Conservation (phyloP, 192 early-diverging fungal species). For the Gigaspora rosea region DNA sequence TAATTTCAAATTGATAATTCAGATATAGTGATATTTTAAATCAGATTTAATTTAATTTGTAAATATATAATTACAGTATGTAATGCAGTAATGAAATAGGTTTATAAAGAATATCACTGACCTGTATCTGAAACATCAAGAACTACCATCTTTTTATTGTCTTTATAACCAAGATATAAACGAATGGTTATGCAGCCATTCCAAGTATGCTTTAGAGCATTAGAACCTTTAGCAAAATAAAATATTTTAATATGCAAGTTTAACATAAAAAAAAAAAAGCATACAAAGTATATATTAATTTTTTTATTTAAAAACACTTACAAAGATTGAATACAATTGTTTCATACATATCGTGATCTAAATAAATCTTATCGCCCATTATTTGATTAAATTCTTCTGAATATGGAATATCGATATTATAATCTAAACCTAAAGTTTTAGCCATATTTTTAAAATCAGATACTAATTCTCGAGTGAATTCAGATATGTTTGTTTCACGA, state of each 20-base stretch:
- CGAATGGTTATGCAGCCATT: slow-evolving; percentile 49
- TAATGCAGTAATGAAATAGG: too few relatives aligned
- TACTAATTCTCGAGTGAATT: slow-evolving; percentile 51
- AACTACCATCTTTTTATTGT: slow-evolving; percentile 12
- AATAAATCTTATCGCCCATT: too few relatives aligned
- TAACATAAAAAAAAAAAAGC: neutral
- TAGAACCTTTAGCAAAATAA: slow-evolving; percentile 31
- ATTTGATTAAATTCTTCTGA: too few relatives aligned
- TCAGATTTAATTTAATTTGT: too few relatives aligned
- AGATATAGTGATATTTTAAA: too few relatives aligned
- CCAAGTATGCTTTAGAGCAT: slow-evolving; percentile 53
- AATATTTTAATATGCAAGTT: neutral
- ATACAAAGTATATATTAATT: too few relatives aligned
- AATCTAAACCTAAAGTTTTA: slow-evolving; percentile 41
- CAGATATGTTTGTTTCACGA: slow-evolving; percentile 47
- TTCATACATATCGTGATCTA: too few relatives aligned
- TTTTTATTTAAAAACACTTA: neutral
- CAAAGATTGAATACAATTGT: slow-evolving; percentile 14
- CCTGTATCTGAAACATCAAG: slow-evolving; percentile 39
- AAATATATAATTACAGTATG: too few relatives aligned
- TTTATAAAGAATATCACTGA: too few relatives aligned
- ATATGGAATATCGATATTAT: slow-evolving; percentile 18
- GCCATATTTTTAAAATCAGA: slow-evolving; percentile 50
- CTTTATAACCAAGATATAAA: slow-evolving; percentile 11
- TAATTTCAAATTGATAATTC: too few relatives aligned